Percentiles rank a stretch among this genome's conserved stretches.
Evolutionary conservation across 169 alveolate genomes (phyloP).

Genomic region (Eimeria acervulina): DNA sequence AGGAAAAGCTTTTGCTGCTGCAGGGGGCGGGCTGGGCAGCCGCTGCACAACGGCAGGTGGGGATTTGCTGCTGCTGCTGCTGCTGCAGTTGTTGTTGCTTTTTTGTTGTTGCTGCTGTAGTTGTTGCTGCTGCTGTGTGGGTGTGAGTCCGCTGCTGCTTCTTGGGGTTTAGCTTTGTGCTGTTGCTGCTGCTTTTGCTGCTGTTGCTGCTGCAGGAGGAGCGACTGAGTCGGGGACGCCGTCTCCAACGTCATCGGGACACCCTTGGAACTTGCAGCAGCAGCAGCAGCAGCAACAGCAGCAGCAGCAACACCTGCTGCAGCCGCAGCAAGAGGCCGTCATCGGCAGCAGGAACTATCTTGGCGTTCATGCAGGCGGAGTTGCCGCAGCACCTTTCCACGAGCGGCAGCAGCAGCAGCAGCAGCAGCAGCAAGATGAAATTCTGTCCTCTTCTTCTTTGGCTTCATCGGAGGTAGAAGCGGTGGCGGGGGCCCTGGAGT

Average conservation of each 20-base stretch:
- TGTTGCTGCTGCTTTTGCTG: conserved; percentile 10
- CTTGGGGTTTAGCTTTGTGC: not conserved
- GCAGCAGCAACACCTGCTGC: conserved; percentile 54
- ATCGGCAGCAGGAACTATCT: not conserved
- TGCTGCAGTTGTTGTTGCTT: not conserved
- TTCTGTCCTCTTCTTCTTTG: conserved; percentile 1
- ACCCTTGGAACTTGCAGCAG: conserved; percentile 18
- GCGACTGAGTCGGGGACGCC: conserved; percentile 51
- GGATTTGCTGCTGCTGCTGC: conserved; percentile 54
- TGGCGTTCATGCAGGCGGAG: not conserved
- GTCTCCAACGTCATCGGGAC: conserved; percentile 5
- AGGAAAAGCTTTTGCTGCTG: not conserved
- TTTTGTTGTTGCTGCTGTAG: not conserved
- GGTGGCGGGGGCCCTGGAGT: conserved; percentile 37
- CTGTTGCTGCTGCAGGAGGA: conserved; percentile 30
- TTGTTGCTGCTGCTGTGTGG: not conserved
- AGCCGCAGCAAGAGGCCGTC: conserved; percentile 8
- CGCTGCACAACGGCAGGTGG: conserved; percentile 75
- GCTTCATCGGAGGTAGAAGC: conserved; percentile 46
- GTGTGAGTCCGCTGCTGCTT: not conserved
- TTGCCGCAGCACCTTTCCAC: not conserved
- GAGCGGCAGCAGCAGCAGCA: conserved; percentile 37
- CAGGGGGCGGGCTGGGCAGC: conserved; percentile 2
- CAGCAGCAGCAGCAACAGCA: conserved; percentile 41
- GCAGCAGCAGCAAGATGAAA: conserved; percentile 23